Percentiles rank a stretch among this genome's conserved stretches.
Evolutionary conservation across 331 rosid species (phyloP).

Genomic region (Rosa hybrid): DNA sequence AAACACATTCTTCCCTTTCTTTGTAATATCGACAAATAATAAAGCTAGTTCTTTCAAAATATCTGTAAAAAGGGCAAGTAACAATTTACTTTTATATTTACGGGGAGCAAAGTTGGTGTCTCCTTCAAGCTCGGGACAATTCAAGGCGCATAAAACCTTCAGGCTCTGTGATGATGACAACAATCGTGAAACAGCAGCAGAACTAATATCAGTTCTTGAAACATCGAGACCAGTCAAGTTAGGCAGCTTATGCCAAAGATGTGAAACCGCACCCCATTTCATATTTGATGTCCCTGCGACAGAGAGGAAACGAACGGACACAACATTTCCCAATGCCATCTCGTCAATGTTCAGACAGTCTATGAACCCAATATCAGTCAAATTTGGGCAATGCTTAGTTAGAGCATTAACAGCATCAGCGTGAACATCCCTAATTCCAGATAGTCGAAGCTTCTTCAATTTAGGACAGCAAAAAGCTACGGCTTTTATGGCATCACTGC

Average conservation of each 20-base stretch:
- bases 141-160: conserved; percentile 87
- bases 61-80: conserved; percentile 76
- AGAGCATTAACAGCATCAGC: conserved; percentile 80
- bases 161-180: conserved; percentile 68
- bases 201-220: conserved; percentile 91
- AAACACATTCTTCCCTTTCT: conserved; percentile 69
- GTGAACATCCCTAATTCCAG: conserved; percentile 85
- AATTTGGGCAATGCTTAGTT: conserved; percentile 68
- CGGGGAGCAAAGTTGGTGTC: conserved; percentile 57
- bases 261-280: conserved; percentile 88
- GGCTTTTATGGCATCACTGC: conserved; percentile 93
- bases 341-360: conserved; percentile 90
- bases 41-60: conserved; percentile 78
- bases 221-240: conserved; percentile 84
- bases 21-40: conserved; percentile 65
- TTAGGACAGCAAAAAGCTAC: conserved; percentile 81
- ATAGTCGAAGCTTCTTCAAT: conserved; percentile 76
- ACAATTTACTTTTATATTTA: conserved; percentile 75
- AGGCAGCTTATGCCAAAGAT: conserved; percentile 87
- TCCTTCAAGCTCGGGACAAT: conserved; percentile 82
- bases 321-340: conserved; percentile 74
- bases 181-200: conserved; percentile 71
- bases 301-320: conserved; percentile 77
- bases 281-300: conserved; percentile 87
- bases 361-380: conserved; percentile 87